phyloP scores from a whole-genome alignment of 2,329 filamentous ascomycete species.

The Celoporthe dispersa region DNA sequence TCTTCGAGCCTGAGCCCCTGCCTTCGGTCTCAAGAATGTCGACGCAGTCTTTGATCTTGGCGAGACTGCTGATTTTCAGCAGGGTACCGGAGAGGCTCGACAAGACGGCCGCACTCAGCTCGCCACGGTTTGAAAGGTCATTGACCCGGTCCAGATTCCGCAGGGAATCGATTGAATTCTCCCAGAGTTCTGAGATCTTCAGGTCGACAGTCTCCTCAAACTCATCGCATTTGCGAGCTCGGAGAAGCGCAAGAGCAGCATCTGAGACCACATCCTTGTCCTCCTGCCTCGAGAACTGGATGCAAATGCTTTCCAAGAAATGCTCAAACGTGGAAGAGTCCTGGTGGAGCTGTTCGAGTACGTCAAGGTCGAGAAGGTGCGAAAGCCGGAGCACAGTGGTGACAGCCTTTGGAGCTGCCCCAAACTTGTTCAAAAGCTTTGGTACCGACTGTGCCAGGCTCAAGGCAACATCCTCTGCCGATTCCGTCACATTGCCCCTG shows the following conservation, averaged over 20 bases:
- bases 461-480: constrained; percentile 78
- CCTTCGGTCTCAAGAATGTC: constrained; percentile 71
- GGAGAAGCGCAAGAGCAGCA: constrained; percentile 79
- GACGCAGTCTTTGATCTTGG: constrained; percentile 77
- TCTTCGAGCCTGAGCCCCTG: constrained; percentile 51
- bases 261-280: constrained; percentile 84
- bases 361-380: constrained; percentile 82
- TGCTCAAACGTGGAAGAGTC: constrained; percentile 80
- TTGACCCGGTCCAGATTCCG: constrained; percentile 71
- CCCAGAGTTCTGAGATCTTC: constrained; percentile 84
- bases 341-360: constrained; percentile 87
- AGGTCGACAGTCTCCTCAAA: constrained; percentile 82
- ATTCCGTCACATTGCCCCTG: constrained; percentile 68
- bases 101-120: constrained; percentile 67
- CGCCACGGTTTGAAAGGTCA: constrained; percentile 73
- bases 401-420: constrained; percentile 84
- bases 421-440: constrained; percentile 87
- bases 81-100: constrained; percentile 74
- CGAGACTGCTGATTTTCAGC: constrained; percentile 79
- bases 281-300: constrained; percentile 91
- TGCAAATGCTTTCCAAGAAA: constrained; percentile 87
- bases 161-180: constrained; percentile 76
- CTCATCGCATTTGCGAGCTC: constrained; percentile 85
- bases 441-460: constrained; percentile 81
- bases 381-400: constrained; percentile 84